Evolutionary conservation across 345 rosid species (phyloP).

Genomic region (Salix exigua): DNA sequence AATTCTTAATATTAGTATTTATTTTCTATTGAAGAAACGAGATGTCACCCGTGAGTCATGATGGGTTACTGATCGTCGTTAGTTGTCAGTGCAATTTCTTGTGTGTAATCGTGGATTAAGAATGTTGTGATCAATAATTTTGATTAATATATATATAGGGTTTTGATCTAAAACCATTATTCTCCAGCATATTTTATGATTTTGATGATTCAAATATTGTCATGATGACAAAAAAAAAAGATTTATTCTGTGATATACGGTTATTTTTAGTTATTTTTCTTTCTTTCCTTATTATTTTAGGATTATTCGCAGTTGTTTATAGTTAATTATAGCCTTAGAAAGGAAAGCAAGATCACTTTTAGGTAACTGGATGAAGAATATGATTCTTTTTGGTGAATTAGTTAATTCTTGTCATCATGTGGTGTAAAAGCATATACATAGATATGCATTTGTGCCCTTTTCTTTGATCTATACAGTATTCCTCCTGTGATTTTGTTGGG

Average conservation of each 20-base stretch:
- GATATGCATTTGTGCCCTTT: too few relatives aligned
- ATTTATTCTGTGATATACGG: neutral
- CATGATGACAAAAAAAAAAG: too few relatives aligned
- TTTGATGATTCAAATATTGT: too few relatives aligned
- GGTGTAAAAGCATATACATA: neutral
- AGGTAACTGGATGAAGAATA: neutral
- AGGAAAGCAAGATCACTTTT: slow-evolving; percentile 12
- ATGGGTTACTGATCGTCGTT: neutral
- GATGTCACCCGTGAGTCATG: neutral
- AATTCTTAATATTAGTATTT: neutral
- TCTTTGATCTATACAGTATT: neutral
- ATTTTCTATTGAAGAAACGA: neutral
- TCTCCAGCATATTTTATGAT: too few relatives aligned
- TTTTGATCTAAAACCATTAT: too few relatives aligned
- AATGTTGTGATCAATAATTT: too few relatives aligned
- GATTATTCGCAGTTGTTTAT: neutral
- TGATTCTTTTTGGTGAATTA: neutral
- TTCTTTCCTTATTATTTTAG: neutral
- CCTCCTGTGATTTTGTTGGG: neutral
- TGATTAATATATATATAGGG: too few relatives aligned
- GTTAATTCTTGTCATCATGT: neutral
- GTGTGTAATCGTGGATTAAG: neutral
- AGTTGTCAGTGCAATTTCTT: neutral
- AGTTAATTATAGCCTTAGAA: neutral
- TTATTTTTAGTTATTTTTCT: neutral